Evolutionary conservation across 164 flowering plant species (phyloP).

Genomic region (Vitis cinerea): DNA sequence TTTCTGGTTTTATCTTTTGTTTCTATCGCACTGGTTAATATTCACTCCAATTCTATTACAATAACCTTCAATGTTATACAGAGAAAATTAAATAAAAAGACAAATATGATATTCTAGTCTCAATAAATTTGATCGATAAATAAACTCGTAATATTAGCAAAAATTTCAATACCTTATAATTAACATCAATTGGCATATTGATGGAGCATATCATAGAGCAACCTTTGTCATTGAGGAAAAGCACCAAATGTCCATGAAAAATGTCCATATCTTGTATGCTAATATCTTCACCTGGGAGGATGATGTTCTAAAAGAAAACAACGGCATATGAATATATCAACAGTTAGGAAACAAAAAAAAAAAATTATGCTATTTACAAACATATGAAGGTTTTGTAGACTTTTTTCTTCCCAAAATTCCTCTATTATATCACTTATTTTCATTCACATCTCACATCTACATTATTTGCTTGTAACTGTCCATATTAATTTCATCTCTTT

Average conservation of each 20-base stretch:
- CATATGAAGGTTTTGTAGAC: too few species aligned
- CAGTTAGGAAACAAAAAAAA: background rate
- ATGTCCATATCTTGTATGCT: conserved; percentile 85
- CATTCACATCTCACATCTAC: too few species aligned
- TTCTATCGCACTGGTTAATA: background rate
- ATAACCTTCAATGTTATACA: background rate
- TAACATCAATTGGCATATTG: conserved; percentile 51
- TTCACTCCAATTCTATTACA: background rate
- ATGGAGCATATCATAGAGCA: conserved; percentile 66
- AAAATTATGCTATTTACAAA: background rate
- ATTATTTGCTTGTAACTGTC: too few species aligned
- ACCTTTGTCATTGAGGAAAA: conserved; percentile 57
- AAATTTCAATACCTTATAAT: conserved; percentile 44
- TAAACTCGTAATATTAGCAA: background rate
- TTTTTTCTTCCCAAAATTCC: too few species aligned
- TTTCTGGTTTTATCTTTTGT: background rate
- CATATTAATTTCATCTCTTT: too few species aligned
- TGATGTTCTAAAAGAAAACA: conserved; percentile 43
- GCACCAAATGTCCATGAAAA: conserved; percentile 74
- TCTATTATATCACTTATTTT: too few species aligned
- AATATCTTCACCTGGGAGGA: conserved; percentile 56
- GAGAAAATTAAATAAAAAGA: background rate
- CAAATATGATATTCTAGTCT: background rate
- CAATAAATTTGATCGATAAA: background rate
- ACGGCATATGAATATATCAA: background rate